Evolutionary conservation across 306 rosid genomes (phyloP).

Genomic region (Malus orientalis): DNA sequence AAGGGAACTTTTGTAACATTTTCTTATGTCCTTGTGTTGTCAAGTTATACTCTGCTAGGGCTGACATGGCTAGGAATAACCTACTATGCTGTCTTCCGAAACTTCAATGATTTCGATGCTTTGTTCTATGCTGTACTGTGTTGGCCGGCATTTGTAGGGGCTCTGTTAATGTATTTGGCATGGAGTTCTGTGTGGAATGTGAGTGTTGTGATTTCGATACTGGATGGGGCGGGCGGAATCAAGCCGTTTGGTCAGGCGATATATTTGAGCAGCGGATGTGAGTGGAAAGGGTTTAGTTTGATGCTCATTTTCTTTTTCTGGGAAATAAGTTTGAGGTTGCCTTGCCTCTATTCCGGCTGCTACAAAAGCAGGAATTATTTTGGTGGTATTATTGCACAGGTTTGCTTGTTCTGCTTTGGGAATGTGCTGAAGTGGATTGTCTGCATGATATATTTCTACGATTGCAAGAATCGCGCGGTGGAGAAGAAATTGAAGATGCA

Average conservation of each 20-base stretch:
- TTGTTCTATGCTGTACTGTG: background rate
- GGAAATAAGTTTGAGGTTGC: conserved; percentile 38
- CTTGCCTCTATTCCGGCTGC: conserved; percentile 32
- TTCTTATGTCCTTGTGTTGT: background rate
- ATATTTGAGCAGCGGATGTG: conserved; percentile 36
- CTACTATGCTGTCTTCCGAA: background rate
- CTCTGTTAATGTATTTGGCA: conserved; percentile 27
- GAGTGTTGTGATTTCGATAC: conserved; percentile 43
- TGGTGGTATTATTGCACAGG: conserved; percentile 23
- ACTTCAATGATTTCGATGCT: too few species aligned
- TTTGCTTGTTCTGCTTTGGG: conserved; percentile 29
- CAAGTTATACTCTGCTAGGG: background rate
- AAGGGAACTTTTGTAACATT: conserved; percentile 1
- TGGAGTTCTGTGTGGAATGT: conserved; percentile 50
- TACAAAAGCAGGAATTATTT: conserved; percentile 19
- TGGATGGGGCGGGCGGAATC: conserved; percentile 34
- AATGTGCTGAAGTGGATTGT: conserved; percentile 54
- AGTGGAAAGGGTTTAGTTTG: conserved; percentile 34
- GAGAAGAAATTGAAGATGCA: conserved; percentile 42
- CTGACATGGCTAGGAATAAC: background rate
- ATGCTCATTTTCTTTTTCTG: conserved; percentile 45
- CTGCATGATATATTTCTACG: conserved; percentile 43
- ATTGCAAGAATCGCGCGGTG: conserved; percentile 33
- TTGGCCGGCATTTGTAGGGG: background rate
- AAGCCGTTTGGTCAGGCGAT: conserved; percentile 35